Evolutionary conservation across 495 filamentous ascomycete genomes (phyloP).

Genomic region (Podospora australis): DNA sequence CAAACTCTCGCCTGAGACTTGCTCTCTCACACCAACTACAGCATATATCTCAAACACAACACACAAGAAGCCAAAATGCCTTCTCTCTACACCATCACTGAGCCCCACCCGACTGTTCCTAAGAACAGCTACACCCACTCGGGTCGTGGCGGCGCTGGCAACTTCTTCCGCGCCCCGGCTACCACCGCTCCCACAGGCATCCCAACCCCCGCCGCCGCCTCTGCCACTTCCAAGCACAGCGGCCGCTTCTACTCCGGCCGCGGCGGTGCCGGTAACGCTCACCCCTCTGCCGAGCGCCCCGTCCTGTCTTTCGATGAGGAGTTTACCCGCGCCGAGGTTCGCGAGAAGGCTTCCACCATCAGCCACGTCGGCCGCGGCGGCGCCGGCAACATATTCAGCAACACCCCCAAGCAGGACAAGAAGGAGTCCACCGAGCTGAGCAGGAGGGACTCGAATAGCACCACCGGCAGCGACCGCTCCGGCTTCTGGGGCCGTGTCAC

Average conservation of each 20-base stretch:
- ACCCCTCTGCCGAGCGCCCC: slow-evolving; percentile 55
- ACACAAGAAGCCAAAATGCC: slow-evolving; percentile 30
- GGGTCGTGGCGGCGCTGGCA: slow-evolving; percentile 85
- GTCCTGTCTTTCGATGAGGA: slow-evolving; percentile 93
- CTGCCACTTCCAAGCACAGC: slow-evolving; percentile 21
- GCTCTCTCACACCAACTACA: slow-evolving; percentile 4
- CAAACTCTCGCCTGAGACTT: background rate
- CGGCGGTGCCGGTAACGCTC: slow-evolving; percentile 86
- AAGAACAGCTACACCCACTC: slow-evolving; percentile 60
- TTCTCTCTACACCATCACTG: slow-evolving; percentile 58
- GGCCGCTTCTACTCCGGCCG: slow-evolving; percentile 70
- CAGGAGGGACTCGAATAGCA: slow-evolving; percentile 28
- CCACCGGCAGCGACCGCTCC: slow-evolving; percentile 16
- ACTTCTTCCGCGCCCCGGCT: slow-evolving; percentile 65
- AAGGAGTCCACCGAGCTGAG: slow-evolving; percentile 12
- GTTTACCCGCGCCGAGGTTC: slow-evolving; percentile 55
- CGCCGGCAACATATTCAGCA: slow-evolving; percentile 64
- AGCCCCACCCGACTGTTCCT: slow-evolving; percentile 71
- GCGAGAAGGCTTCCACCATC: slow-evolving; percentile 52
- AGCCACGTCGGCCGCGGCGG: slow-evolving; percentile 82
- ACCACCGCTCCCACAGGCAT: slow-evolving; percentile 45
- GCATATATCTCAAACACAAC: slow-evolving; percentile 18
- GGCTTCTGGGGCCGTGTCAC: slow-evolving; percentile 23
- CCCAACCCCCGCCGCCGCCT: slow-evolving; percentile 20
- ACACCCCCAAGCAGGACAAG: slow-evolving; percentile 2